Evolutionary conservation across 345 rosid species (phyloP), one percentile per base, ranked within the genome.

Genomic region (Citrus mangshanensis): DNA sequence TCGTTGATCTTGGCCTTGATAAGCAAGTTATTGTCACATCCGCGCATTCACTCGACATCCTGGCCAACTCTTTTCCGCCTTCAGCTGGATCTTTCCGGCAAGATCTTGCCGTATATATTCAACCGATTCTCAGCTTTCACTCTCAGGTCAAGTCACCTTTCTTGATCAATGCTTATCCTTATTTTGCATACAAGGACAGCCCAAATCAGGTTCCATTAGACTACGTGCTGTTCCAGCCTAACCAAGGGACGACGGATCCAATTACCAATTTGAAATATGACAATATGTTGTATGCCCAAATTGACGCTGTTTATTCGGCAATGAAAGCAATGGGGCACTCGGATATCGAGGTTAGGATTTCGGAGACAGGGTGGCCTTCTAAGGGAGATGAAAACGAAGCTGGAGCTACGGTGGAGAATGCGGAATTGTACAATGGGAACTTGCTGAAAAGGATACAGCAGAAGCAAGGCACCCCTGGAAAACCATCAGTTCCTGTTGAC

Each of bases 311-410:
- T 60, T 93, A 94, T 72, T 80, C 92, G 0, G 99, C 99, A 1
- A 94, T 96, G 27, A 86, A 85, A 62, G 86, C 92, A 10, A 66
- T 93, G 90, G 99, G 99, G 2, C 93, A 89, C 63, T 81, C 86
- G 0, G 91, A 92, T 70, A 67, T 94, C 13, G 88, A 86, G 73
- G 95, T 94, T 3, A 76, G 82, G 88, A 77, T 97, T 35, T 94
- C 99, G 1, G 99, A 97, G 84, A 97, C 99, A 12, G 99, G 99
- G 1, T 97, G 99, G 99, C 99, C 99, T 0, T 97, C 99, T 0
- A 89, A 79, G 75, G 99, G 98, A 12, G 98, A 94, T 34, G 85
- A 79, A 9, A 77, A 80, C 68, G 99, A 96, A 85, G 81, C 79
- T 18, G 99, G 98, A 66, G 97, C 99, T 27, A 81, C 90, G 30